Base-by-base conservation (phyloP, 179 eudicot species). In the Drosera spatulata region DNA sequence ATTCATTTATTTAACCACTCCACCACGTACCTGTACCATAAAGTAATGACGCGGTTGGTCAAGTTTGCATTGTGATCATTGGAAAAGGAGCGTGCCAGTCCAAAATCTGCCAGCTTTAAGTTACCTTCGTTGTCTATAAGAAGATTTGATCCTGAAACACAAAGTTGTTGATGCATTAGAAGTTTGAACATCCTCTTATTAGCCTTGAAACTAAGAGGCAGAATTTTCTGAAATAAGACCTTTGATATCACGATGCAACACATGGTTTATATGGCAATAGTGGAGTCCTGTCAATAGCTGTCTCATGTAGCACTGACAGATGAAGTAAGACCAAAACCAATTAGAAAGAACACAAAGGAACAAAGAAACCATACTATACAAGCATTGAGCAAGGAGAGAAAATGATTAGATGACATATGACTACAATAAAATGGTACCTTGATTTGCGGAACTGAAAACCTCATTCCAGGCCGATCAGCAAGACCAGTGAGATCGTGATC, bases 401-500 rank as follows among this genome's bases (percentile, higher is more conserved):
- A 43, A 8, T 55, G 51, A 53, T 8, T 50, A 49, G 7, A 46
- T 55, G 39, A 14, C 6, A 33, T 53, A 39, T 46, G 40, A 60
- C 38, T 46, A 38, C 15, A 13, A 5, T n/a, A 14, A 44, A 55
- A 53, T 33, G 10, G 33, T 75, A 85, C 99, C 99, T 93, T 93
- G 62, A 93, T 93, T 70, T 93, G 95, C 3, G 97, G 86, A 71
- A 85, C 81, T 37, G 99, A 70, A 59, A 93, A 89, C 66, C 87
- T 79, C 93, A 93, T 76, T 52, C 91, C 93, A 77, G 99, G 95
- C 70, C 96, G 95, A 80, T 86, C 93, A 65, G 95, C 88, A 69
- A 93, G 97, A 59, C 95, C 97, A 67, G 95, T 83, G 66, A 93
- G 71, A 72, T 93, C 97, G 67, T 93, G 99, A 83, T 93, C 99